A percentile compares a stretch with the other conserved stretches of the same genome.
Conservation (phyloP, 1,284 basidiomycete genomes). For the Ustilago sp. region DNA sequence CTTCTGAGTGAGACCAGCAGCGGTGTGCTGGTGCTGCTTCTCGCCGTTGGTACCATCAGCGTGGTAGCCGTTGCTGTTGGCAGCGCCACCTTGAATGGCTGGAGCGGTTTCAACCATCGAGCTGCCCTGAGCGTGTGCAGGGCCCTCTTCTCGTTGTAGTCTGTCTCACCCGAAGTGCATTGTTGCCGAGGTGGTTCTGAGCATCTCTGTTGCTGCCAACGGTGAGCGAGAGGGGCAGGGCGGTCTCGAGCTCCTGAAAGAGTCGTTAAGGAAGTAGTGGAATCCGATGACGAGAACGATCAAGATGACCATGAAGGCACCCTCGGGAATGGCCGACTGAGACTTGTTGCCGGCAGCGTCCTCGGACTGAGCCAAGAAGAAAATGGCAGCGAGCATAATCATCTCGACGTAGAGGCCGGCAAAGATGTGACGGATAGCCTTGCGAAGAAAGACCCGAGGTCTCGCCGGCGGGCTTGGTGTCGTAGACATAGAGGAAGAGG, state of each 20-base stretch:
- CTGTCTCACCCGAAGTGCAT: slow-evolving; percentile 45
- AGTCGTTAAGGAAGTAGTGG: slow-evolving; percentile 68
- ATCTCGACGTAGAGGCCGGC: slow-evolving; percentile 75
- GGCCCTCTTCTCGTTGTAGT: slow-evolving; percentile 55
- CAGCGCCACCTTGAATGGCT: slow-evolving; percentile 11
- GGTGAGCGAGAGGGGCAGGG: slow-evolving; percentile 58
- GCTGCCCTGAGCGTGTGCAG: slow-evolving; percentile 15
- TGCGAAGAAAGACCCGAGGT: slow-evolving; percentile 93
- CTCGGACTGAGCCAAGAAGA: slow-evolving; percentile 61
- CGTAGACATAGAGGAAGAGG: slow-evolving; percentile 73
- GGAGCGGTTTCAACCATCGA: slow-evolving; percentile 21
- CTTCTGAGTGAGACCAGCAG: slow-evolving; percentile 20
- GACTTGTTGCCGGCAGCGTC: slow-evolving; percentile 38
- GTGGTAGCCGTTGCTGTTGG: slow-evolving; percentile 29
- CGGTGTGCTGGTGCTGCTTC: slow-evolving; percentile 16
- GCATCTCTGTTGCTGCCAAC: slow-evolving; percentile 16
- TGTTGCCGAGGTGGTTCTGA: slow-evolving; percentile 18
- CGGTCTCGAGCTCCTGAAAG: slow-evolving; percentile 59
- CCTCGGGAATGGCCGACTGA: slow-evolving; percentile 61
- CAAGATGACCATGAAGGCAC: slow-evolving; percentile 83
- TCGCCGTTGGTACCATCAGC: slow-evolving; percentile 15
- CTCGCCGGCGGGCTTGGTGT: slow-evolving; percentile 80
- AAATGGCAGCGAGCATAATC: slow-evolving; percentile 65
- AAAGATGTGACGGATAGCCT: slow-evolving; percentile 90
- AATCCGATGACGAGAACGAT: slow-evolving; percentile 80